Evolutionary conservation across 78 protist genomes (phyloP).

Genomic region (Dictyostelium firmibasis): DNA sequence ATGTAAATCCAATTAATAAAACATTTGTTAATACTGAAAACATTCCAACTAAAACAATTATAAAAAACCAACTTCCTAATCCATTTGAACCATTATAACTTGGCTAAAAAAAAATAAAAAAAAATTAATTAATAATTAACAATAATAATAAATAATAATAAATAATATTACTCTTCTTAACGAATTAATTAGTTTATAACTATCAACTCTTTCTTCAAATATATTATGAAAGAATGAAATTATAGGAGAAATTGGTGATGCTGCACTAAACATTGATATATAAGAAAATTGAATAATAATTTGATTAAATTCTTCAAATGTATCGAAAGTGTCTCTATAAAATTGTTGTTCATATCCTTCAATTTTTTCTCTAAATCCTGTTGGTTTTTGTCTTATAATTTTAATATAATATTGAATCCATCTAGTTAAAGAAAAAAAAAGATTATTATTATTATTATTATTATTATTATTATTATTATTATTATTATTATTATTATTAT

Average conservation of each 20-base stretch:
- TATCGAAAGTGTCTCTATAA: neutral
- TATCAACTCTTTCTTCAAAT: slow-evolving; percentile 81
- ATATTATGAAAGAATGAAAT: slow-evolving; percentile 81
- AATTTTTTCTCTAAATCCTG: neutral
- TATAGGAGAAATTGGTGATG: slow-evolving; percentile 84
- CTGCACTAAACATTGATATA: slow-evolving; percentile 81
- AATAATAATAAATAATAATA: neutral
- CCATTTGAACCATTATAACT: slow-evolving; percentile 24
- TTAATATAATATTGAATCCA: neutral
- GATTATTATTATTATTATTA: too few species aligned
- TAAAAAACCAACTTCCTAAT: slow-evolving; percentile 37
- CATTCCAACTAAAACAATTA: slow-evolving; percentile 6
- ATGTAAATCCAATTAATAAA: slow-evolving; percentile 42
- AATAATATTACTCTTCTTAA: slow-evolving; percentile 8
- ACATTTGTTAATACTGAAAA: slow-evolving; percentile 25
- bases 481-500: too few species aligned
- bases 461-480: too few species aligned
- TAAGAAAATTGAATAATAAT: slow-evolving; percentile 73
- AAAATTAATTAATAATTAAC: neutral
- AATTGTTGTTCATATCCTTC: slow-evolving; percentile 36
- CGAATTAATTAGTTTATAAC: slow-evolving; percentile 56
- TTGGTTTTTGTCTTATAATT: neutral
- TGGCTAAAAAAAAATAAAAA: neutral
- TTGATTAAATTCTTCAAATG: slow-evolving; percentile 42
- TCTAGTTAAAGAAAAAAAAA: neutral